A percentile compares a stretch with the other conserved stretches of the same genome.
Conservation (phyloP, 192 early-diverging fungal species). For the Bifiguratus adelaidae region DNA sequence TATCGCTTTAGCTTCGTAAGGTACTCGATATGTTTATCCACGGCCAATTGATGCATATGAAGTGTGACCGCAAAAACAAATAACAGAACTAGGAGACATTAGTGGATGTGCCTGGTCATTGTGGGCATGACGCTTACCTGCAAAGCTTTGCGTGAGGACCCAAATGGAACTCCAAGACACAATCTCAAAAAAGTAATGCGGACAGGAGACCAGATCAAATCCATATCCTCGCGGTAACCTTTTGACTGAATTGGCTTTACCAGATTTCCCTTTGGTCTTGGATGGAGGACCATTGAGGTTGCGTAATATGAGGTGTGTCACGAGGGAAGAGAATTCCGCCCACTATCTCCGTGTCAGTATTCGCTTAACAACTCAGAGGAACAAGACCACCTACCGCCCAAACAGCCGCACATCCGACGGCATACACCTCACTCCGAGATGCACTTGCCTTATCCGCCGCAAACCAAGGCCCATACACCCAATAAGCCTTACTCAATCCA, state of each 20-base stretch:
- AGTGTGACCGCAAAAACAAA: constrained; percentile 61
- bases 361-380: constrained; percentile 1
- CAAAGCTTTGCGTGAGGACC: constrained; percentile 58
- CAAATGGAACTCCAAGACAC: constrained; percentile 70
- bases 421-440: constrained; percentile 26
- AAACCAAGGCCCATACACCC: constrained; percentile 76
- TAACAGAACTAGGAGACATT: constrained; percentile 44
- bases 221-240: constrained; percentile 92
- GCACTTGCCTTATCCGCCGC: constrained; percentile 32
- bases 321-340: constrained; percentile 80
- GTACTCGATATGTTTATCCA: constrained; percentile 93
- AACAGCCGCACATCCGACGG: constrained; percentile 31
- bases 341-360: constrained; percentile 33
- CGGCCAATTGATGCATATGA: constrained; percentile 91
- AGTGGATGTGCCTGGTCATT: constrained; percentile 3
- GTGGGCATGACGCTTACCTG: no score
- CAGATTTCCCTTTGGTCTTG: constrained; percentile 57
- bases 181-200: constrained; percentile 91
- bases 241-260: no score
- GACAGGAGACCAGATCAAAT: constrained; percentile 80
- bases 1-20: constrained; percentile 84
- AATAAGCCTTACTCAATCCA: constrained; percentile 77
- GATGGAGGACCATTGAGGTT: constrained; percentile 86
- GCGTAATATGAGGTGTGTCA: constrained; percentile 77
- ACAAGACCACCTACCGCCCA: constrained; percentile 55